Evolutionary conservation across 495 filamentous ascomycete species (phyloP).

Genomic region (Echria macrotheca): DNA sequence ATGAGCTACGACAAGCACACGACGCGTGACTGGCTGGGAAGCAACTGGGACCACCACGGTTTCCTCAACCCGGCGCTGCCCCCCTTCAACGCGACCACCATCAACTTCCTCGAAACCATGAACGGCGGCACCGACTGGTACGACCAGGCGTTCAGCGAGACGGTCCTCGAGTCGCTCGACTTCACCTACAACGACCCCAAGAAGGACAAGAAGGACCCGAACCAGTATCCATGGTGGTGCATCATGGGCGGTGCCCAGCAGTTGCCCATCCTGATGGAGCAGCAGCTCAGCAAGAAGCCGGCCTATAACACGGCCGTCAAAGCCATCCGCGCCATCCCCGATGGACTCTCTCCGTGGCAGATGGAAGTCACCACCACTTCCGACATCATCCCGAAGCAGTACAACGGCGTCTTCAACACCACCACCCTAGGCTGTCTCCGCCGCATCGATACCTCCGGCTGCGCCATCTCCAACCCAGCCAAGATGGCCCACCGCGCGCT

Average conservation of each 20-base stretch:
- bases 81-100: too few relatives aligned
- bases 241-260: conserved; percentile 19
- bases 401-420: conserved; percentile 28
- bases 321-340: neutral
- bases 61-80: too few relatives aligned
- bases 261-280: conserved; percentile 14
- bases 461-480: conserved; percentile 7
- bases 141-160: conserved; percentile 33
- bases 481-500: conserved; percentile 24
- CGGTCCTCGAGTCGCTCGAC: conserved; percentile 30
- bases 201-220: too few relatives aligned
- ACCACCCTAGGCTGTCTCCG: conserved; percentile 25
- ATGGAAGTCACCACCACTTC: neutral
- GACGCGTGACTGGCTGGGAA: too few relatives aligned
- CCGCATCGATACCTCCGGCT: conserved; percentile 23
- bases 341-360: too few relatives aligned
- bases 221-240: conserved; percentile 7
- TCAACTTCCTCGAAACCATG: neutral
- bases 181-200: conserved; percentile 23
- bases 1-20: too few relatives aligned
- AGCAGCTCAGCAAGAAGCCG: neutral
- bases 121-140: conserved; percentile 10
- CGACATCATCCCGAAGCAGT: conserved; percentile 2
- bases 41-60: too few relatives aligned
- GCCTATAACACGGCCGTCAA: neutral